A percentile compares a stretch with the other conserved stretches of the same genome.
Evolutionary conservation across 805 yeast genomes (phyloP).

Genomic region (Cyberlindnera japonica): DNA sequence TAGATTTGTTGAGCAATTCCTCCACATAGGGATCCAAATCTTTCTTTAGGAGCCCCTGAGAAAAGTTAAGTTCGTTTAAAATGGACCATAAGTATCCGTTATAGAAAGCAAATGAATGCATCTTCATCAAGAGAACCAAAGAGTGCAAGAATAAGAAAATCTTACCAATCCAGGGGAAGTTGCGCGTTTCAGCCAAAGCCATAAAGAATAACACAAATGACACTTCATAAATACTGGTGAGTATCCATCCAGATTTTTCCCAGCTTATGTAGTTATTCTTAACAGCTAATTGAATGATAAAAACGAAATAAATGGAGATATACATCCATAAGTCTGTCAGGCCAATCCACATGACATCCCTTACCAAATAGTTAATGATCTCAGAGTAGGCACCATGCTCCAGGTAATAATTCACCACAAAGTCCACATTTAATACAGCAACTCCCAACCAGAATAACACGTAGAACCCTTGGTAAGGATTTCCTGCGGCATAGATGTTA

Average conservation of each 20-base stretch:
- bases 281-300: conserved; percentile 54
- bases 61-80: conserved; percentile 47
- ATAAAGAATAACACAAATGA: conserved; percentile 50
- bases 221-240: conserved; percentile 58
- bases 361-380: conserved; percentile 52
- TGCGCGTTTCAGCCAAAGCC: conserved; percentile 48
- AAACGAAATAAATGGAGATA: conserved; percentile 56
- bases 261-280: conserved; percentile 48
- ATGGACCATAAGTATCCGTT: conserved; percentile 85
- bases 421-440: conserved; percentile 40
- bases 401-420: conserved; percentile 49
- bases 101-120: conserved; percentile 89
- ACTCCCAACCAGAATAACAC: conserved; percentile 72
- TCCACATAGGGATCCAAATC: conserved; percentile 28
- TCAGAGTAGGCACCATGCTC: conserved; percentile 48
- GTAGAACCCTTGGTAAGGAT: conserved; percentile 70
- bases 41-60: conserved; percentile 42
- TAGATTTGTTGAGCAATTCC: conserved; percentile 38
- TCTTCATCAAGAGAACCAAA: conserved; percentile 86
- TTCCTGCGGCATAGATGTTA: conserved; percentile 9
- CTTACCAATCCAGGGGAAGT: conserved; percentile 86
- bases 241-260: conserved; percentile 58
- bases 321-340: conserved; percentile 76
- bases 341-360: conserved; percentile 65
- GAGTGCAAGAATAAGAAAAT: conserved; percentile 83